Conservation (phyloP, 352 stramenopile genomes). For the Globisporangium cystogenes region DNA sequence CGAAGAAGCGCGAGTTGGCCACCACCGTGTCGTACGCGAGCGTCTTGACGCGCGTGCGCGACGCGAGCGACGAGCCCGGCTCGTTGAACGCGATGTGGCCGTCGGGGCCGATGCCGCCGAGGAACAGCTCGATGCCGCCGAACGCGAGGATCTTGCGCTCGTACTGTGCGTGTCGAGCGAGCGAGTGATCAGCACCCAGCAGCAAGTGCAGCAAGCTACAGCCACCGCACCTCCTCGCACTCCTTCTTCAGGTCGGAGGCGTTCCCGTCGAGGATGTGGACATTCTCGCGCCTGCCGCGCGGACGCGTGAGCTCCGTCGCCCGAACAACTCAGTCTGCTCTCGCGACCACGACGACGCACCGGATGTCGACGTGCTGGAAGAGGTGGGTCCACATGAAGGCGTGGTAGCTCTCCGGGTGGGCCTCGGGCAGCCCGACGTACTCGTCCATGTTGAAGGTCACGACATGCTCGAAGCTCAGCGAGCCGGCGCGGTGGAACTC, state of each 20-base stretch:
- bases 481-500: constrained; percentile 41
- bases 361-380: constrained; percentile 89
- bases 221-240: constrained; percentile 58
- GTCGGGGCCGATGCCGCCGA: constrained; percentile 90
- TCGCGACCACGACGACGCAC: constrained; percentile 13
- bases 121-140: constrained; percentile 89
- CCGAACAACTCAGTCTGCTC: no score
- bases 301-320: no score
- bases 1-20: constrained; percentile 87
- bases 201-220: no score
- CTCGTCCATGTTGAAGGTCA: constrained; percentile 93
- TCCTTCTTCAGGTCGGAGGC: constrained; percentile 67
- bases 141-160: constrained; percentile 74
- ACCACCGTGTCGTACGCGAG: constrained; percentile 89
- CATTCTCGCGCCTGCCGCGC: constrained; percentile 59
- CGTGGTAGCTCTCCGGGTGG: constrained; percentile 86
- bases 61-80: constrained; percentile 76
- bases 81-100: constrained; percentile 94
- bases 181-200: no score
- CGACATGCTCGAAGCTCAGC: constrained; percentile 78
- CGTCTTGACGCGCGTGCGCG: constrained; percentile 85
- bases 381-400: constrained; percentile 89
- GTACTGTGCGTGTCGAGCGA: constrained; percentile 27
- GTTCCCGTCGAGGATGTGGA: constrained; percentile 86
- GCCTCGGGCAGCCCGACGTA: constrained; percentile 74